Base-by-base conservation (phyloP, 768 basidiomycete genomes). In the Hemileccinum impolitum region DNA sequence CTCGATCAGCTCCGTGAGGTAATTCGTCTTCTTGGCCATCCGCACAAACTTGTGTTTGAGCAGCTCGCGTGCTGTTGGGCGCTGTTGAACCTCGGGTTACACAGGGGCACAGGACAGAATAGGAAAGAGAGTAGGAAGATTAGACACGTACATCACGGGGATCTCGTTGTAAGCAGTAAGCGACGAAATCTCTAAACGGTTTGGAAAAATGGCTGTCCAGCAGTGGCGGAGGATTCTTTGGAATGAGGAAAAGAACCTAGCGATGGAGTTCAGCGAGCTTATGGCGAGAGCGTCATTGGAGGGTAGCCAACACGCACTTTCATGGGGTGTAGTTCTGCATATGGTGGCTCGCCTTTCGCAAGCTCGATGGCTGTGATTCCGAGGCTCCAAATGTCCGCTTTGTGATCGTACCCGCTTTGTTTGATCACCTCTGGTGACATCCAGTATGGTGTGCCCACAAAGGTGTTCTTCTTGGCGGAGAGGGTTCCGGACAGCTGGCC, bases 341-440 rank as follows among this genome's bases (percentile, higher is more conserved):
- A 98, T 3, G 96, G 96, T 32, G 96, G 96, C 65, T 98, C 95
- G 25, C 95, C 95, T 68, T 88, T 94, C 1, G 96, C 96, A 59
- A 99, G 76, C 67, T 99, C 96, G 57, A 98, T 97, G 26, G 93
- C 90, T 7, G 96, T 99, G 59, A 95, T 95, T 13, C 95, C 96
- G 54, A 99, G 72, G 68, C 89, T 92, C 96, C 96, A 99, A 42
- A 99, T 97, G 68, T 99, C 96, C 14, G 96, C 96, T 65, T 97
- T 98, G 67, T 94, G 89, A 61, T 98, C 96, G 70, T 99, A 99
- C 4, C 96, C 96, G 48, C 93, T 95, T 71, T 99, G 96, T 67
- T 98, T 98, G 75, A 99, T 99, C 19, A 98, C 94, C 65, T 99
- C 96, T 6, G 96, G 96, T 7, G 92, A 93, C 96, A 99, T 99